Evolutionary conservation across 768 basidiomycete genomes (phyloP), one percentile per base, ranked within the genome.

Genomic region (Mycena galericulata): DNA sequence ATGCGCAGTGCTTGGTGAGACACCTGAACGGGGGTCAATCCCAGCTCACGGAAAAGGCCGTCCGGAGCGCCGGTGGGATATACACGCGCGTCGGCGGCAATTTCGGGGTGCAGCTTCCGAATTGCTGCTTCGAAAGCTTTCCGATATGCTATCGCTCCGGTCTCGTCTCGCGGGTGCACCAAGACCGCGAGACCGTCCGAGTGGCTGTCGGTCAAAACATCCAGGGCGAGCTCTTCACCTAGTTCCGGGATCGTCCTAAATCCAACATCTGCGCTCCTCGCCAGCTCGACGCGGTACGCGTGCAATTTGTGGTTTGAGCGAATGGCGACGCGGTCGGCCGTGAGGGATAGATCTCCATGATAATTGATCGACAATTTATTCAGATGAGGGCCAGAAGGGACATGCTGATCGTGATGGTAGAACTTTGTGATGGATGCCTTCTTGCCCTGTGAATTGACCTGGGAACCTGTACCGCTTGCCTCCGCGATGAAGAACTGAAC

Each of bases 401-500:
- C 24, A 14, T 47, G 15, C 24, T 47, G 46, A 14, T 47, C 46
- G 15, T 26, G 46, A 26, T 26, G 46, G 11, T 47, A 26, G 24
- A 47, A 47, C 24, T 4, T 26, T 7, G 12, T 26, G 22, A 26
- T 26, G 15, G 36, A 8, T 8, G 36, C n/a, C n/a, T n/a, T n/a
- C n/a, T n/a, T n/a, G n/a, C n/a, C n/a, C n/a, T n/a, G n/a, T n/a
- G n/a, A n/a, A n/a, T n/a, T n/a, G n/a, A n/a, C n/a, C n/a, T n/a
- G n/a, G n/a, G n/a, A n/a, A n/a, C n/a, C n/a, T n/a, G n/a, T n/a
- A n/a, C n/a, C n/a, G n/a, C n/a, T n/a, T n/a, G n/a, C n/a, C n/a
- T n/a, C 20, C 6, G 43, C 58, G 8, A 67, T 18, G 29, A 67
- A 67, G 30, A 67, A 67, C 27, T 67, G 51, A 14, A 67, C 34